A percentile compares a stretch with the other conserved stretches of the same genome.
These are phyloP conservation scores for Floccularia luteovirens DNA, from an alignment of 768 basidiomycete species.

Conservation along the genomic window DNA sequence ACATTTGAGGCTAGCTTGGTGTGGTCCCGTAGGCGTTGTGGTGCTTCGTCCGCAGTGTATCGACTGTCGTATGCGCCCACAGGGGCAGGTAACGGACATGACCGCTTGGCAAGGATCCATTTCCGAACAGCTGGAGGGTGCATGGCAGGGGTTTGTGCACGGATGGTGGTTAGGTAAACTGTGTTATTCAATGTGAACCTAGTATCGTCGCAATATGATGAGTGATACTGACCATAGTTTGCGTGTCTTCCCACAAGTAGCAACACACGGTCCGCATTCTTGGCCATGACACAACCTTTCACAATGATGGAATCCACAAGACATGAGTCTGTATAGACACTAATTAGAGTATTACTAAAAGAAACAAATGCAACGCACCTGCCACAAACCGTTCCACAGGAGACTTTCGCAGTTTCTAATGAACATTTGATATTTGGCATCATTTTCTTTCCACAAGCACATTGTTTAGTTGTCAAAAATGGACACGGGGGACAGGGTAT, in stretches of 20 bases:
- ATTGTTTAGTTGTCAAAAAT: conserved; percentile 67
- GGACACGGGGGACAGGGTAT: conserved; percentile 80
- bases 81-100: conserved; percentile 69
- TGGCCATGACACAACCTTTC: conserved; percentile 77
- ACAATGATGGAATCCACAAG: conserved; percentile 89
- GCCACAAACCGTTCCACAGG: conserved; percentile 78
- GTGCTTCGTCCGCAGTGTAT: conserved; percentile 62
- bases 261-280: conserved; percentile 69
- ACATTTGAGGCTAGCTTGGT: conserved; percentile 47
- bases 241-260: conserved; percentile 80
- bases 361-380: conserved; percentile 34
- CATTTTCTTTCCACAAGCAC: conserved; percentile 84
- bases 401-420: conserved; percentile 66
- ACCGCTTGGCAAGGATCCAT: conserved; percentile 65
- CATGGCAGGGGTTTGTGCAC: conserved; percentile 77
- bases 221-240: conserved; percentile 61
- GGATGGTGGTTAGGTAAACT: conserved; percentile 70
- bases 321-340: conserved; percentile 41
- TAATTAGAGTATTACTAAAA: neutral
- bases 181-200: neutral
- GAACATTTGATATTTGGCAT: conserved; percentile 82
- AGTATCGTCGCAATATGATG: neutral
- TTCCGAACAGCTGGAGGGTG: conserved; percentile 81
- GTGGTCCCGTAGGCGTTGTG: conserved; percentile 33
- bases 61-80: conserved; percentile 73